Conservation (phyloP, 331 rosid genomes). For the Malus hybrid region DNA sequence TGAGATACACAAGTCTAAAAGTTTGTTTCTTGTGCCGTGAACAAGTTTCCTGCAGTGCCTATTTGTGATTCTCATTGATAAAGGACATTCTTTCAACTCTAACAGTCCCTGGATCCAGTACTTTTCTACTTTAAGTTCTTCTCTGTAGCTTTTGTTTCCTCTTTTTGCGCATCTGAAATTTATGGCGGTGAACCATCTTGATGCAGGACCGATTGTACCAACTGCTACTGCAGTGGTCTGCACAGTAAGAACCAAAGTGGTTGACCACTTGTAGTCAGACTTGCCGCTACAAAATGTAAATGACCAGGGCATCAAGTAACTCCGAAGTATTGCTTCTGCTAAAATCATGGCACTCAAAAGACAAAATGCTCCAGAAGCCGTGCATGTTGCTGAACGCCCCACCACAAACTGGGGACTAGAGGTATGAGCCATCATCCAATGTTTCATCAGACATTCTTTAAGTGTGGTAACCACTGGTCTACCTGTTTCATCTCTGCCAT, state of each 20-base stretch:
- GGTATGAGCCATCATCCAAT: slow-evolving; percentile 92
- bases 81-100: slow-evolving; percentile 42
- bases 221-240: slow-evolving; percentile 60
- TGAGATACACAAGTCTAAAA: slow-evolving; percentile 40
- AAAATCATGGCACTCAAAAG: slow-evolving; percentile 50
- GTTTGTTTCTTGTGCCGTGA: slow-evolving; percentile 34
- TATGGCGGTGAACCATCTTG: slow-evolving; percentile 69
- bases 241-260: slow-evolving; percentile 40
- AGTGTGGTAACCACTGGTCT: slow-evolving; percentile 16
- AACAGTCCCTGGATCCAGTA: slow-evolving; percentile 58
- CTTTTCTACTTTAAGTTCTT: slow-evolving; percentile 39
- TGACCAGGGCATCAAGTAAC: too few species aligned
- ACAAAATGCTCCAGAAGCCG: slow-evolving; percentile 84
- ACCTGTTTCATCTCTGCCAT: slow-evolving; percentile 6
- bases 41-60: slow-evolving; percentile 41
- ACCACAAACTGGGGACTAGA: slow-evolving; percentile 80
- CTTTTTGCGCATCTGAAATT: slow-evolving; percentile 46
- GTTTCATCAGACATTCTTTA: slow-evolving; percentile 35
- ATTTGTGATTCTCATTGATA: slow-evolving; percentile 28
- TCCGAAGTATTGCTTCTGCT: slow-evolving; percentile 46
- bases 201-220: slow-evolving; percentile 78
- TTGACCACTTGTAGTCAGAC: slow-evolving; percentile 47
- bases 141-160: slow-evolving; percentile 17
- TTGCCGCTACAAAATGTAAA: too few species aligned
- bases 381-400: slow-evolving; percentile 75